Base-by-base conservation (phyloP, 352 stramenopile species). In the Phytophthora europaea region DNA sequence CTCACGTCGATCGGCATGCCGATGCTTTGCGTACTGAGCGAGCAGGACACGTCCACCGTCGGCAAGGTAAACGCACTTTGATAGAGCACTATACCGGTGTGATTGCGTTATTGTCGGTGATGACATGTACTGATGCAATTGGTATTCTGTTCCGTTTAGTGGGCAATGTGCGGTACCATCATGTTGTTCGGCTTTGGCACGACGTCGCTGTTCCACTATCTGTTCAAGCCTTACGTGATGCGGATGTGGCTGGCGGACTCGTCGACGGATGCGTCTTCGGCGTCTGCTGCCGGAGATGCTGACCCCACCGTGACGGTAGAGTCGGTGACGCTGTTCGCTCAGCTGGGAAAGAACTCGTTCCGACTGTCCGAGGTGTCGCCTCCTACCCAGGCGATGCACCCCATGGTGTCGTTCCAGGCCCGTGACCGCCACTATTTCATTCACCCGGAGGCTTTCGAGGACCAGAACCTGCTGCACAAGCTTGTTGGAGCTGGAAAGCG, bases 211-310 rank as follows among this genome's bases (percentile, higher is more conserved):
- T 96, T 94, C 75, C 90, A 95, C 73, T 77, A 89, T 55, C 76
- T 96, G 48, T 96, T 96, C 78, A 91, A 94, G 83, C 90, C 90
- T 40, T 96, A 95, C 64, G 86, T 94, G 47, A 84, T 94, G 61
- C 82, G 78, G 58, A 94, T 96, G 88, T 96, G 90, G 90, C 40
- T 92, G 23, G 26, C 68, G 45, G 61, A 62, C 33, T 7, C 58
- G 3, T 62, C 36, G 15, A 31, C 61, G 36, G 53, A 60, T 22
- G 53, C 34, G 43, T 54, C 62, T 16, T 57, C 57, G 7, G 53
- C 45, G 4, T 28, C 54, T 26, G 48, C 52, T 59, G 56, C 36
- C 36, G n/a, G n/a, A 1, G 54, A 54, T 2, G 60, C 70, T 10
- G 82, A 91, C 40, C 52, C 64, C 16, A 74, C 72, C 5, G 71